These are phyloP conservation scores for Pleodorina starrii DNA, from an alignment of 139 green algal species.

Conservation along the genomic window DNA sequence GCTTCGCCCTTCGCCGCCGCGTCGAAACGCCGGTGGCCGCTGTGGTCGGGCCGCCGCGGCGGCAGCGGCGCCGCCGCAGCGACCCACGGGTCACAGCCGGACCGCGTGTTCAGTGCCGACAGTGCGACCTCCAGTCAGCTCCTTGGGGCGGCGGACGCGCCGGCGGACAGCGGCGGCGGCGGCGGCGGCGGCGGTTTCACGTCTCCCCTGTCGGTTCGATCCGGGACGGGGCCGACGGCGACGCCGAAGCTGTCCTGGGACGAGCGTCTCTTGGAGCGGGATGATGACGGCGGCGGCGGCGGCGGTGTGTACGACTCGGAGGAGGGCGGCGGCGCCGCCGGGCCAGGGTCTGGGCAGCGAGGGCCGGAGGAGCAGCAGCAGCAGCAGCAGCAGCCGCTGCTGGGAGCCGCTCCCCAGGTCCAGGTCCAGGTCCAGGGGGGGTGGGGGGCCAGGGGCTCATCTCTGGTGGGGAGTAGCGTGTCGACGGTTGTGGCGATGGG, in stretches of 20 bases:
- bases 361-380: background rate
- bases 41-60: background rate
- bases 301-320: constrained; percentile 8
- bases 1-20: constrained; percentile 1
- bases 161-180: background rate
- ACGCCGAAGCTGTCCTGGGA: background rate
- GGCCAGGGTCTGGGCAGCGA: background rate
- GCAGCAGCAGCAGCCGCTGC: background rate
- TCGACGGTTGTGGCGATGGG: background rate
- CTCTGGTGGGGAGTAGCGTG: background rate
- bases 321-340: background rate
- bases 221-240: background rate
- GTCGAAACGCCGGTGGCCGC: background rate
- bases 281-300: background rate
- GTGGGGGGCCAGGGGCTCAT: background rate
- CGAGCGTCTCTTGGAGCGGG: background rate
- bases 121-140: background rate
- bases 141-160: background rate
- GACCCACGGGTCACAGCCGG: background rate
- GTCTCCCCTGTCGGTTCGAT: background rate
- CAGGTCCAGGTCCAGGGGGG: background rate
- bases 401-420: background rate
- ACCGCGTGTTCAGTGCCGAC: background rate
- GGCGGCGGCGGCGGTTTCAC: background rate
- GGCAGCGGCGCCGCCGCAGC: background rate